Conservation (phyloP, 2,329 filamentous ascomycete genomes). For the Plenodomus biglobosus region DNA sequence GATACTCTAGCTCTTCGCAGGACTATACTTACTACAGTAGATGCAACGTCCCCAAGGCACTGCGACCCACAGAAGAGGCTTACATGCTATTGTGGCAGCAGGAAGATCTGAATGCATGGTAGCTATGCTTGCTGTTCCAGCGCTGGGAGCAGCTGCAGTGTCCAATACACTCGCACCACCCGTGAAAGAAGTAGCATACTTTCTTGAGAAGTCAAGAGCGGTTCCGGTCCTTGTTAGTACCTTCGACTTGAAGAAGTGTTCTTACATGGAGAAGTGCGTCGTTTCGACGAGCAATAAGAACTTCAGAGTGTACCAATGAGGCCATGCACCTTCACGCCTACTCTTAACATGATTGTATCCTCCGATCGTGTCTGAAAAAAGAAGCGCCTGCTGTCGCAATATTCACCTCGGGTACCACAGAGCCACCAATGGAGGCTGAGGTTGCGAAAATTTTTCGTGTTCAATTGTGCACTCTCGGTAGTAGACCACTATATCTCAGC, state of each 20-base stretch:
- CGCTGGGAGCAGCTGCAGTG: conserved; percentile 51
- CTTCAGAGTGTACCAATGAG: conserved; percentile 39
- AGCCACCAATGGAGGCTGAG: conserved; percentile 50
- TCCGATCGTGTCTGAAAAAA: conserved; percentile 46
- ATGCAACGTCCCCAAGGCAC: conserved; percentile 25
- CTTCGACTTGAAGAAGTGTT: conserved; percentile 34
- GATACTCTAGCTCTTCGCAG: conserved; percentile 50
- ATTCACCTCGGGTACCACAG: conserved; percentile 53
- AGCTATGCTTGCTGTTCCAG: conserved; percentile 52
- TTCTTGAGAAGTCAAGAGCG: conserved; percentile 45
- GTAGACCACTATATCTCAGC: conserved; percentile 51
- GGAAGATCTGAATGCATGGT: conserved; percentile 54
- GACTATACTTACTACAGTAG: conserved; percentile 36
- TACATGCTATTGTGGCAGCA: conserved; percentile 51
- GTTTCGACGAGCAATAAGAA: conserved; percentile 28
- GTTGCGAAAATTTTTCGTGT: conserved; percentile 49
- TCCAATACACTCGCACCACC: conserved; percentile 49
- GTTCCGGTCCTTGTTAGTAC: conserved; percentile 45
- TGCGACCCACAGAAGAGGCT: conserved; percentile 43
- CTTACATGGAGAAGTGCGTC: conserved; percentile 29
- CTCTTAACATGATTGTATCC: conserved; percentile 45
- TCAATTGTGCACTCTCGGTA: conserved; percentile 37
- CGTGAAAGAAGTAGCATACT: conserved; percentile 51
- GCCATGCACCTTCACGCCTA: conserved; percentile 35
- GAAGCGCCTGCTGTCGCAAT: conserved; percentile 49